phyloP scores from a whole-genome alignment of 2,329 filamentous ascomycete genomes.

The Claviceps sp. region DNA sequence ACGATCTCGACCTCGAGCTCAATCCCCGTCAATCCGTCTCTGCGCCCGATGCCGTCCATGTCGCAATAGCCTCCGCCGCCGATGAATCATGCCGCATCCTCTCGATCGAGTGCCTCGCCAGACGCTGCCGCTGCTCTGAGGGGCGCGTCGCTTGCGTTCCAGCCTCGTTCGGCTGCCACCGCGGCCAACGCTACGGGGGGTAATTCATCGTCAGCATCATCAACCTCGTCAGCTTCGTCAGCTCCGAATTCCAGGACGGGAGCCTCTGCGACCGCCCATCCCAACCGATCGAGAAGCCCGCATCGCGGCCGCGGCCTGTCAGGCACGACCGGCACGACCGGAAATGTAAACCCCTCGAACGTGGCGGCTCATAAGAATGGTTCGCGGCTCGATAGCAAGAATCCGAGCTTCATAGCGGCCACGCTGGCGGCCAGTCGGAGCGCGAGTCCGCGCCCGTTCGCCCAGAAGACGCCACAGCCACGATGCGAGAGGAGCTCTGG shows the following conservation, averaged over 20 bases:
- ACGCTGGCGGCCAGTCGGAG: constrained; percentile 44
- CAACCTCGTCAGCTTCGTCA: constrained; percentile 6
- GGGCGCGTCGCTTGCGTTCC: constrained; percentile 43
- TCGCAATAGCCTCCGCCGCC: constrained; percentile 10
- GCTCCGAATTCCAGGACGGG: constrained; percentile 5
- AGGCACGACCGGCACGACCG: too few species aligned
- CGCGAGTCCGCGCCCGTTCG: constrained; percentile 23
- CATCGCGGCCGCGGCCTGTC: background rate
- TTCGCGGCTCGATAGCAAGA: constrained; percentile 27
- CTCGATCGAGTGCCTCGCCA: constrained; percentile 16
- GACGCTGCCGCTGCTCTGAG: constrained; percentile 32
- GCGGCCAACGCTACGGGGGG: background rate
- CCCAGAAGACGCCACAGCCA: constrained; percentile 7
- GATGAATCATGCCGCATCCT: constrained; percentile 21
- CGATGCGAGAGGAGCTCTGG: constrained; percentile 19
- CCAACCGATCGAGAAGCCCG: background rate
- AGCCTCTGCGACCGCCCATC: constrained; percentile 25
- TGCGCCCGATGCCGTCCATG: constrained; percentile 7
- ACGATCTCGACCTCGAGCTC: background rate
- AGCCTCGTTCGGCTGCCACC: constrained; percentile 13
- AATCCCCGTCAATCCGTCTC: background rate
- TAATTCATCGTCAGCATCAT: constrained; percentile 4
- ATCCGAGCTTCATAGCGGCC: constrained; percentile 41
- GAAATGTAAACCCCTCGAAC: background rate
- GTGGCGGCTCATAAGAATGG: background rate